phyloP scores from a whole-genome alignment of 169 alveolate genomes.

The Plasmodium cynomolgi region DNA sequence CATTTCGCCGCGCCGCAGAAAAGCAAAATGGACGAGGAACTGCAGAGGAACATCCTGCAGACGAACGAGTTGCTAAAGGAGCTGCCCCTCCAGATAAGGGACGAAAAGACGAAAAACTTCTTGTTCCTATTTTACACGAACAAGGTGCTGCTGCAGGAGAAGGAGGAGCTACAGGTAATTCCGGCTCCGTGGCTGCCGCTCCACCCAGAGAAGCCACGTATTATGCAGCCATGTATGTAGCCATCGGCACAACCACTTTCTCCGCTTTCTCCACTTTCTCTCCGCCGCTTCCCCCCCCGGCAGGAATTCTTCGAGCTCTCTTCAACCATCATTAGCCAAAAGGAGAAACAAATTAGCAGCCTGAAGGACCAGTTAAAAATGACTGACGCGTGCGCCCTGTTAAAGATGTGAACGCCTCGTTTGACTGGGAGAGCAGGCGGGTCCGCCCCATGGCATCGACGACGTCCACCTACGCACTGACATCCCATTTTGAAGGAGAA shows the following conservation, averaged over 20 bases:
- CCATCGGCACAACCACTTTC: neutral
- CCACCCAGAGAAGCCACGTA: too few species aligned
- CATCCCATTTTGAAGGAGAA: neutral
- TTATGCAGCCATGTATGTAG: neutral
- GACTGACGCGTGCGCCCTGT: neutral
- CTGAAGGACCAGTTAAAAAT: neutral
- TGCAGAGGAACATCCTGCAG: conserved; percentile 7
- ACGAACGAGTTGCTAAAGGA: conserved; percentile 41
- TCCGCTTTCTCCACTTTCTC: neutral
- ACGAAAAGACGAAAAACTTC: conserved; percentile 35
- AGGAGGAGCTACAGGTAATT: conserved; percentile 48
- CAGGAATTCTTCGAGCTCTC: neutral
- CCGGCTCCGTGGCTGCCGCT: too few species aligned
- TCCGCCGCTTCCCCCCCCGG: neutral
- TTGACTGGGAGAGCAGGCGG: neutral
- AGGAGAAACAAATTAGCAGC: neutral
- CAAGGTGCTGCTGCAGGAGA: conserved; percentile 39
- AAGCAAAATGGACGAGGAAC: conserved; percentile 6
- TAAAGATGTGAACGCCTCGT: neutral
- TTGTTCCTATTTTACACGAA: conserved; percentile 36
- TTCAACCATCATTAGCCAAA: neutral
- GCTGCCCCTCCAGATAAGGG: conserved; percentile 18
- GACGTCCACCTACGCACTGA: neutral
- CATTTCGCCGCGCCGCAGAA: neutral
- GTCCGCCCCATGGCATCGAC: neutral